Conservation (phyloP, 2,329 filamentous ascomycete species). For the Xylaria multiplex region DNA sequence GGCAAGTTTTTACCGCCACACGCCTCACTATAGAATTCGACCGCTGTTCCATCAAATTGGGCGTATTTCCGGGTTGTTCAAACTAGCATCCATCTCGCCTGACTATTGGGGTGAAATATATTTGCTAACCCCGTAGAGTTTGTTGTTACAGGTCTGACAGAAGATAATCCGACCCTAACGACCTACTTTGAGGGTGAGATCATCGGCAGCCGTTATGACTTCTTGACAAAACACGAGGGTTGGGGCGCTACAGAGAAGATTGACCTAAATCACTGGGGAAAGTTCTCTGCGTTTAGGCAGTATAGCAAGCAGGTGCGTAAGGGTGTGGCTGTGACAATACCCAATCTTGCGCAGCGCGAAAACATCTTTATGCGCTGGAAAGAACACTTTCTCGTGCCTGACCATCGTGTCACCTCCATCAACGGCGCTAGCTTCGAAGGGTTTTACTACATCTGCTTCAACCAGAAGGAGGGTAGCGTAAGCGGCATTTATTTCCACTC, state of each 20-base stretch:
- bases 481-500: constrained; percentile 98
- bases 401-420: constrained; percentile 91
- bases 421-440: constrained; percentile 96
- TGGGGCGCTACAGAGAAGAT: constrained; percentile 95
- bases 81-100: background rate
- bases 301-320: constrained; percentile 69
- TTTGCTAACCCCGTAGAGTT: constrained; percentile 18
- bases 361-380: constrained; percentile 99
- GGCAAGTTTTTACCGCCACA: constrained; percentile 62
- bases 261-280: constrained; percentile 91
- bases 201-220: constrained; percentile 94
- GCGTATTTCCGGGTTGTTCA: background rate
- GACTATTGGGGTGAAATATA: background rate
- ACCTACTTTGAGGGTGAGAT: constrained; percentile 99
- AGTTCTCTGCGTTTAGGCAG: constrained; percentile 87
- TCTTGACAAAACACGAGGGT: constrained; percentile 85
- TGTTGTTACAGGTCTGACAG: constrained; percentile 76
- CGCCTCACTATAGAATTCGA: constrained; percentile 13
- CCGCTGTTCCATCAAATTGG: background rate
- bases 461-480: constrained; percentile 85
- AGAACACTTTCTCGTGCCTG: constrained; percentile 95
- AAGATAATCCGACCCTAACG: constrained; percentile 95
- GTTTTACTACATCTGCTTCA: constrained; percentile 99
- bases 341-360: constrained; percentile 59
- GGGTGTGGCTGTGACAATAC: constrained; percentile 55